Base-by-base conservation (phyloP, 2,329 filamentous ascomycete species). In the Diplocarpon mali region DNA sequence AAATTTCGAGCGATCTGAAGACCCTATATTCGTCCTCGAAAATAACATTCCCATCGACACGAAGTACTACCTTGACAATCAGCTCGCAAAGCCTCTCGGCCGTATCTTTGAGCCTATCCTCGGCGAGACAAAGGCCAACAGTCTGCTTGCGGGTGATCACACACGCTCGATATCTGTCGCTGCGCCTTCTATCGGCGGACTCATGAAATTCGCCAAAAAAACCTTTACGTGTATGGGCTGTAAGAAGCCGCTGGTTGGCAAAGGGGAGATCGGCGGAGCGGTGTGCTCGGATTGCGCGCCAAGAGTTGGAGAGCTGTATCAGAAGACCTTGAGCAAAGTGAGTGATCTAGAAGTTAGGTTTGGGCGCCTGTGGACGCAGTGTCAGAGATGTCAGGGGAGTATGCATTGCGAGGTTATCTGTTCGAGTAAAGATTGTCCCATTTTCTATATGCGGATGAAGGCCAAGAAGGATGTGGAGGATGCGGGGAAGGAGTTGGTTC, bases 361-460 rank as follows among this genome's bases (percentile, higher is more conserved):
- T 62, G 84, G 87, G 5, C 73, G 92, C 40, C 72, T 98, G 41
- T 98, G 92, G 92, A 98, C 92, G 39, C 92, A 98, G 65, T 98
- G 92, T 63, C 92, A 98, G 69, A 75, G 92, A 35, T 98, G 92
- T 64, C 92, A 98, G 68, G 92, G 89, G 44, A 95, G 88, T 68
- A 84, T 98, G 75, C 92, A 98, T 67, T 92, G 87, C 64, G 92
- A 98, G 65, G 93, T 98, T 44, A 96, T 98, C 56, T 98, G 92
- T 69, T 89, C 83, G 51, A 90, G 83, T 63, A 85, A 88, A 64
- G 92, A 98, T 69, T 98, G 92, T 62, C 92, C 92, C 1, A 98
- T 98, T 60, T 98, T 98, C 66, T 98, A 98, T 65, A 98, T 98
- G 92, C 80, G 92, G 4, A 98, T 98, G 92, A 98, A 98, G 73